Percentiles rank a stretch among this genome's conserved stretches.
These are phyloP conservation scores for Zea mays DNA, from an alignment of 176 grass and related monocot species.

Conservation along the genomic window DNA sequence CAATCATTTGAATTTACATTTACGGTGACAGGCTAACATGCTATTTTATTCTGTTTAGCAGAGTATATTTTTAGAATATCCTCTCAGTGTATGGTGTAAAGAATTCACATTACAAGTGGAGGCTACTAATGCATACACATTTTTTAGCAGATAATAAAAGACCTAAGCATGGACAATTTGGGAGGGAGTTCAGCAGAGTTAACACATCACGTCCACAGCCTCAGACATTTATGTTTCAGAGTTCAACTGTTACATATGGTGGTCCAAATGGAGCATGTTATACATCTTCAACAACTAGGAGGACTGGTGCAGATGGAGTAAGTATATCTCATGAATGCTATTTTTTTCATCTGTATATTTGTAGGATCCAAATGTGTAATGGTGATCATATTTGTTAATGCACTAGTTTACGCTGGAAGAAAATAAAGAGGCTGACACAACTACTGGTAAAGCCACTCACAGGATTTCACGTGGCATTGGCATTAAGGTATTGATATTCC, in stretches of 20 bases:
- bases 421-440: slow-evolving; percentile 70
- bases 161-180: slow-evolving; percentile 43
- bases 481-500: slow-evolving; percentile 56
- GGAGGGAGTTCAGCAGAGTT: slow-evolving; percentile 37
- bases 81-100: background rate
- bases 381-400: slow-evolving; percentile 22
- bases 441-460: slow-evolving; percentile 65
- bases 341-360: slow-evolving; percentile 8
- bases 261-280: slow-evolving; percentile 65
- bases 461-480: slow-evolving; percentile 72
- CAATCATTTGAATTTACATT: too few species aligned
- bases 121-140: slow-evolving; percentile 7
- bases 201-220: slow-evolving; percentile 32
- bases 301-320: slow-evolving; percentile 55
- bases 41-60: slow-evolving; percentile 1
- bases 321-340: slow-evolving; percentile 11
- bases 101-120: slow-evolving; percentile 11
- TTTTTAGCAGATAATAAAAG: slow-evolving; percentile 54
- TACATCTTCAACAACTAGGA: slow-evolving; percentile 64
- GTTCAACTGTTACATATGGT: slow-evolving; percentile 69
- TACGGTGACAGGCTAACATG: too few species aligned
- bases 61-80: background rate
- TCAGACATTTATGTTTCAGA: slow-evolving; percentile 62
- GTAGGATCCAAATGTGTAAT: slow-evolving; percentile 9
- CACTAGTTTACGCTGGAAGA: slow-evolving; percentile 74